Base-by-base conservation (phyloP, 228 moss, liverwort and hornwort genomes). In the Sphagnum magellanicum region DNA sequence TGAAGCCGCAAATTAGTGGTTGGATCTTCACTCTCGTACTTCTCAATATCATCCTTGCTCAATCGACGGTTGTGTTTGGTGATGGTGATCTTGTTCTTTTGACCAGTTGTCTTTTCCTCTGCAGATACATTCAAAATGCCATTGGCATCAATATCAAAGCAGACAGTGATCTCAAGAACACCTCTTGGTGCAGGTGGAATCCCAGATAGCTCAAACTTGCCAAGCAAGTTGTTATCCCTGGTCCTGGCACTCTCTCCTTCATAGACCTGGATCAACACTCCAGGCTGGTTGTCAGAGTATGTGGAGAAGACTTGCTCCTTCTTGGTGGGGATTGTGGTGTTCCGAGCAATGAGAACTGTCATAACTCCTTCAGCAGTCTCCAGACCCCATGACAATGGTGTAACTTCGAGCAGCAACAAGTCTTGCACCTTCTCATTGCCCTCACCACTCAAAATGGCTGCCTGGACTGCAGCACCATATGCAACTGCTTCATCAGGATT, bases 391-490 rank as follows among this genome's bases (percentile, higher is more conserved):
- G 64, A 64, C 15, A 64, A 32, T 1, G 64, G 64, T 9, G 48
- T 64, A 32, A 64, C 64, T 4, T 64, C 64, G 1, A 64, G 64
- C 64, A 64, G 13, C n/a, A 79, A 16, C 14, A 83, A 53, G 51
- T 83, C 83, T 53, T 83, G 79, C 4, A 83, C 79, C 74, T 83
- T 83, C 74, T 79, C 79, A 55, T 83, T 83, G 0, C 79, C 83
- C 61, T 83, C 83, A 0, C 79, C 67, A 67, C 50, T 66, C 17
- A 64, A 32, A 48, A 64, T 64, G 4, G 64, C 64, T 8, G 64
- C 64, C 48, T 64, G 64, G 46, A 64, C 79, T 0, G 83, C 79
- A 0, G 79, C 79, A 0, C 83, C 77, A 15, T 83, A 83, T 0
- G 79, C 83, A 4, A 83, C 77, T 0, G 82, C 82, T 68, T 83